phyloP scores from a whole-genome alignment of 768 basidiomycete species.

The Pleurotus eryngii region DNA sequence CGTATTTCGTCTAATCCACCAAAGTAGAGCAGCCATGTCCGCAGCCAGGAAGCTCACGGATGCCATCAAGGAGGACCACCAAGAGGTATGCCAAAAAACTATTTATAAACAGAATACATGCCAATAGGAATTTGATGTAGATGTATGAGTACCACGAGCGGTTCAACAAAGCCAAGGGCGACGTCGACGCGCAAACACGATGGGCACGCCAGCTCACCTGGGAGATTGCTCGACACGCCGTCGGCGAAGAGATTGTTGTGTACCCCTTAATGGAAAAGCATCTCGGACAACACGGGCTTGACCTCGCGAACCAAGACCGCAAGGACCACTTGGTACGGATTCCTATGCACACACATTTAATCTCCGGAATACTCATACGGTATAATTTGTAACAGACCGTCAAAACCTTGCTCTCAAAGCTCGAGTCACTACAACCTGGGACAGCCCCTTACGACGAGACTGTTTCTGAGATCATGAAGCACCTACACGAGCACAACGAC shows the following conservation, averaged over 20 bases:
- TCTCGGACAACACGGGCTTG: slow-evolving; percentile 46
- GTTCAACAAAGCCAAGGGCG: slow-evolving; percentile 37
- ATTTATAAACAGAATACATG: not conserved
- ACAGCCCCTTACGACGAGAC: slow-evolving; percentile 38
- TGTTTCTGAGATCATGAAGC: slow-evolving; percentile 43
- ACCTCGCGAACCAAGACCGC: slow-evolving; percentile 54
- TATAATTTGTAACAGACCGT: slow-evolving; percentile 9
- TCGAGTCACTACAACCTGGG: slow-evolving; percentile 43
- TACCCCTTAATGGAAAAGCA: slow-evolving; percentile 61
- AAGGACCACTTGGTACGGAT: slow-evolving; percentile 49
- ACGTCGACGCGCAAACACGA: slow-evolving; percentile 44
- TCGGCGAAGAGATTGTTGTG: slow-evolving; percentile 60
- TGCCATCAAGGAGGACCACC: slow-evolving; percentile 47
- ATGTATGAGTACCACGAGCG: slow-evolving; percentile 35
- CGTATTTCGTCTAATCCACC: not conserved
- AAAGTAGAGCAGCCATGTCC: not conserved
- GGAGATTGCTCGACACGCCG: slow-evolving; percentile 61
- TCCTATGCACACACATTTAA: too few relatives aligned
- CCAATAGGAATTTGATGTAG: not conserved
- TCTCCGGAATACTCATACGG: too few relatives aligned
- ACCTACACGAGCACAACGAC: slow-evolving; percentile 51
- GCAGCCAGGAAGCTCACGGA: slow-evolving; percentile 27
- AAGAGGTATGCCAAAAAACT: slow-evolving; percentile 31
- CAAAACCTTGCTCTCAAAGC: slow-evolving; percentile 38
- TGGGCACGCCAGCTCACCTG: slow-evolving; percentile 57